These are phyloP conservation scores for Ploettnerulaceae sp. DNA, from an alignment of 2,329 filamentous ascomycete species.

Conservation along the genomic window DNA sequence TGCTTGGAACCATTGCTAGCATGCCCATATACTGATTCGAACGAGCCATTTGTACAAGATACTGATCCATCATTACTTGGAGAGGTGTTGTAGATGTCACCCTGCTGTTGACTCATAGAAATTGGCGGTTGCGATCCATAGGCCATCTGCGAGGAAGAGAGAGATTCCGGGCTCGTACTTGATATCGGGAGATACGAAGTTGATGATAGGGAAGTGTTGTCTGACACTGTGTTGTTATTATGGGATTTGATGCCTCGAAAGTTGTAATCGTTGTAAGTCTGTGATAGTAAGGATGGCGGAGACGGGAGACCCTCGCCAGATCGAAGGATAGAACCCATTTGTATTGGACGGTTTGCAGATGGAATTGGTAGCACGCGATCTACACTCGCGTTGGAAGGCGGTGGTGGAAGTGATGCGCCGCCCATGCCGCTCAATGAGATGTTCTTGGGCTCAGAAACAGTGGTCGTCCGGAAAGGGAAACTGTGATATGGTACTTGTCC, in stretches of 20 bases:
- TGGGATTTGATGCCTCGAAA: constrained; percentile 4
- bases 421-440: constrained; percentile 13
- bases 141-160: constrained; percentile 21
- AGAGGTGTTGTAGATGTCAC: constrained; percentile 21
- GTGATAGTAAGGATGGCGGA: constrained; percentile 12
- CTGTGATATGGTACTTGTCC: constrained; percentile 19
- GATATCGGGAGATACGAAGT: constrained; percentile 22
- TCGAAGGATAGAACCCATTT: constrained; percentile 15
- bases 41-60: constrained; percentile 13
- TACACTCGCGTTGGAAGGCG: constrained; percentile 12
- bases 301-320: constrained; percentile 13
- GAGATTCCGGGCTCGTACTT: constrained; percentile 26
- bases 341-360: constrained; percentile 16
- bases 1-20: constrained; percentile 14
- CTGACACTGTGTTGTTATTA: constrained; percentile 14
- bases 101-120: constrained; percentile 10
- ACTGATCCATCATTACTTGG: constrained; percentile 7
- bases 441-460: constrained; percentile 21
- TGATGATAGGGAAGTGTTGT: constrained; percentile 11
- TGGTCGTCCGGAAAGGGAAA: constrained; percentile 20
- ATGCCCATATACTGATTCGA: constrained; percentile 21
- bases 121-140: constrained; percentile 18
- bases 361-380: constrained; percentile 30
- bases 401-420: constrained; percentile 18
- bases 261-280: constrained; percentile 15